Evolutionary conservation across 176 grass and related monocot species (phyloP), one percentile per base, ranked within the genome.

Genomic region (Guadua angustifolia): DNA sequence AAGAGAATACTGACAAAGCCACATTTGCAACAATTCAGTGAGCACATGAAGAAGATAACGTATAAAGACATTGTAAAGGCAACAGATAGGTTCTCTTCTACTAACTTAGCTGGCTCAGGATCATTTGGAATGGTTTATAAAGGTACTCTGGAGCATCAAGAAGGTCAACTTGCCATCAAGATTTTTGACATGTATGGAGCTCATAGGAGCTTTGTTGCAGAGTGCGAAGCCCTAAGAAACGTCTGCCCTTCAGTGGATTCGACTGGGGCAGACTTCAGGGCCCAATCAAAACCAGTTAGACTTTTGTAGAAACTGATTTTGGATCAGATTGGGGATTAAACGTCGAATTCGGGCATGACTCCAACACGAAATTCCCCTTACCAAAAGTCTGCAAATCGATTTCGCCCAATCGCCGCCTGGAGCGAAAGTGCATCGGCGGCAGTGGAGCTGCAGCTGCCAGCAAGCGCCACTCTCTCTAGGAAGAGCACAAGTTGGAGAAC

Each of bases 111-210:
- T n/a, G 92, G 89, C 5, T 79, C 66, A 1, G 92, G 89, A 12
- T 88, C 85, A 53, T 94, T 84, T 77, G 89, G 74, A 70, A 80
- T 3, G 15, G 92, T 94, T 67, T 94, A 91, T 26, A 94, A 83
- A 24, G 88, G 29, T 29, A 29, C 1, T 29, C 29, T 29, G 29
- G 29, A 29, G 29, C 29, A 29, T 29, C 29, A 29, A 29, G 29
- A 29, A 29, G 0, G 29, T 29, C 29, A 29, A 29, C 29, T 29
- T 29, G 29, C 29, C 29, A 29, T 29, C 29, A 29, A 29, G 29
- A 29, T 29, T 29, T 29, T 29, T 29, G 29, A 29, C 29, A 29
- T 29, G 29, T 4, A 53, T 71, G 88, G 88, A 18, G 74, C 60
- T 4, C 12, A 69, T 16, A 83, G 59, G 52, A 94, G 88, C 62